These are phyloP conservation scores for Lactarius indigo DNA, from an alignment of 768 basidiomycete species.

Conservation along the genomic window DNA sequence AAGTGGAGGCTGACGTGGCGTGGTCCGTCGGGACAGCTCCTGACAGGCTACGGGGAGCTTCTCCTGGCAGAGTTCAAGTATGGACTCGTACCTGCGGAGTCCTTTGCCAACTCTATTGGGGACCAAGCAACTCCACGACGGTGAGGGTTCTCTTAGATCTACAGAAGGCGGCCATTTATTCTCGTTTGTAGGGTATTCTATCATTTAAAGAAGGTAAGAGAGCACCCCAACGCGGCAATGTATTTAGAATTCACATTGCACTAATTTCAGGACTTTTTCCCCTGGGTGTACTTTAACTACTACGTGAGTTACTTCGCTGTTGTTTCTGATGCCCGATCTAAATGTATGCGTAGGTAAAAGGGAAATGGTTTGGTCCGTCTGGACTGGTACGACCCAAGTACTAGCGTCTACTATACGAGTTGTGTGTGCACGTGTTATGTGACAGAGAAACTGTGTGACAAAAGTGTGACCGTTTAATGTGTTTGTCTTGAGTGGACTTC, in stretches of 20 bases:
- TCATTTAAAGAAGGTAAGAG: slow-evolving; percentile 40
- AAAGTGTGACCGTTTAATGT: slow-evolving; percentile 19
- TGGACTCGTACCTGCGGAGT: slow-evolving; percentile 81
- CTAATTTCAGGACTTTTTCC: slow-evolving; percentile 33
- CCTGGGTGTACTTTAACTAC: slow-evolving; percentile 34
- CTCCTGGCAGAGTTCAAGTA: slow-evolving; percentile 96
- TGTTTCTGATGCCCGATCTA: neutral
- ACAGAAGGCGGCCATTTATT: neutral
- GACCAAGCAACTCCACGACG: slow-evolving; percentile 76
- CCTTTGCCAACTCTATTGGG: slow-evolving; percentile 62
- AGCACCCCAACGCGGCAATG: neutral
- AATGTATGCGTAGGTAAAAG: slow-evolving; percentile 27
- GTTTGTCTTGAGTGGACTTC: slow-evolving; percentile 8
- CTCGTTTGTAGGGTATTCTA: slow-evolving; percentile 37
- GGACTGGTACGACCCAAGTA: slow-evolving; percentile 29
- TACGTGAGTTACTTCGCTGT: slow-evolving; percentile 18
- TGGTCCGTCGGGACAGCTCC: slow-evolving; percentile 48
- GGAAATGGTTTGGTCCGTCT: slow-evolving; percentile 32
- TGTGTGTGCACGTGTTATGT: slow-evolving; percentile 13
- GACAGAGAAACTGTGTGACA: slow-evolving; percentile 2
- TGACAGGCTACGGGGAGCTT: slow-evolving; percentile 77
- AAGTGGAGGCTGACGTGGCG: slow-evolving; percentile 7
- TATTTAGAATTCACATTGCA: slow-evolving; percentile 22
- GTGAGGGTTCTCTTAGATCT: slow-evolving; percentile 38
- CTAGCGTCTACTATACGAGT: neutral